These are phyloP conservation scores for Plasmodium reichenowi DNA, from an alignment of 169 alveolate genomes.

Conservation along the genomic window DNA sequence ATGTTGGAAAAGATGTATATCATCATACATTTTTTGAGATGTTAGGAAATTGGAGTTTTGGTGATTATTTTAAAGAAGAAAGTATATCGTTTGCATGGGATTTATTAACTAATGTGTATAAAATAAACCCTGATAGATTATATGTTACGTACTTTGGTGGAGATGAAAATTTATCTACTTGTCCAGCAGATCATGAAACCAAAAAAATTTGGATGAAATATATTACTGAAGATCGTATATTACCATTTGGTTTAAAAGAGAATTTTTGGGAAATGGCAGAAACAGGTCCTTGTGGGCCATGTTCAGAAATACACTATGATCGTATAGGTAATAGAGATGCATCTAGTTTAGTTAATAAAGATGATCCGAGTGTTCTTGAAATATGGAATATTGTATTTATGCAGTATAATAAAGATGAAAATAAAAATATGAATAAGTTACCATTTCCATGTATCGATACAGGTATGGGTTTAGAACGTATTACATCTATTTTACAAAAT, in stretches of 20 bases:
- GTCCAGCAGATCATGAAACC: slow-evolving; percentile 92
- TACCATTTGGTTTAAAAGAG: slow-evolving; percentile 92
- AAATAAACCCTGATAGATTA: slow-evolving; percentile 87
- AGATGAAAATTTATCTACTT: slow-evolving; percentile 90
- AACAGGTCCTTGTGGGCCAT: slow-evolving; percentile 98
- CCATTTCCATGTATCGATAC: slow-evolving; percentile 96
- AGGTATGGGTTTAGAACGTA: slow-evolving; percentile 96
- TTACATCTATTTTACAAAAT: slow-evolving; percentile 90
- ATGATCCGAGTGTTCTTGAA: slow-evolving; percentile 95
- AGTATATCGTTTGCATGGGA: slow-evolving; percentile 95
- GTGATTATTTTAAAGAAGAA: slow-evolving; percentile 95
- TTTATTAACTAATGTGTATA: slow-evolving; percentile 91
- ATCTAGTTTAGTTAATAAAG: slow-evolving; percentile 91
- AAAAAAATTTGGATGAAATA: slow-evolving; percentile 91
- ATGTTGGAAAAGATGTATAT: slow-evolving; percentile 96
- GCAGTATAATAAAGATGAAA: slow-evolving; percentile 93
- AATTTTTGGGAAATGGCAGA: slow-evolving; percentile 99
- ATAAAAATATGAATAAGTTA: slow-evolving; percentile 89
- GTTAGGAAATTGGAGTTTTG: slow-evolving; percentile 98
- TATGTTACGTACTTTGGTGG: slow-evolving; percentile 96
- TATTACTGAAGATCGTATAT: slow-evolving; percentile 85
- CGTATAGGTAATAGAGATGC: slow-evolving; percentile 94
- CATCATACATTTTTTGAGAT: slow-evolving; percentile 97
- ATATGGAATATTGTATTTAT: slow-evolving; percentile 96
- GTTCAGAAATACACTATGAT: slow-evolving; percentile 96